phyloP scores from a whole-genome alignment of 495 filamentous ascomycete genomes.

The Rostrohypoxylon terebratum region DNA sequence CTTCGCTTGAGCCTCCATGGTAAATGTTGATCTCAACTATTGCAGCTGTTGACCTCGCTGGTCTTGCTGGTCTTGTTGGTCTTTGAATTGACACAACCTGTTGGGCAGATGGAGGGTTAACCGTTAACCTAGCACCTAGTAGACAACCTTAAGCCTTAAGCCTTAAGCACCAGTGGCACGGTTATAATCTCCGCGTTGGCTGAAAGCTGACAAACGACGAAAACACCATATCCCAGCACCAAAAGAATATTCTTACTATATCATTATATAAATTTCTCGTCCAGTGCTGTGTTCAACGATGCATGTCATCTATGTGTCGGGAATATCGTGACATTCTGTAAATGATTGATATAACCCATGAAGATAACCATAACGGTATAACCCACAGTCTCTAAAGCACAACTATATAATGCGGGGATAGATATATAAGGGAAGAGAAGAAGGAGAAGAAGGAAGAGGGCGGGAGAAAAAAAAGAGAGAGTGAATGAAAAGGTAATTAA shows the following conservation, averaged over 20 bases:
- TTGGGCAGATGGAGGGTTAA: not conserved
- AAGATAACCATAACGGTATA: no score
- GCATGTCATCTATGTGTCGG: slow-evolving; percentile 8
- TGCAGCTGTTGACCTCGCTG: no score
- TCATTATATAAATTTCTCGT: not conserved
- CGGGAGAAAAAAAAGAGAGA: not conserved
- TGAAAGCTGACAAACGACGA: slow-evolving; percentile 17
- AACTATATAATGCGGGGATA: slow-evolving; percentile 12
- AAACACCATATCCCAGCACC: slow-evolving; percentile 10
- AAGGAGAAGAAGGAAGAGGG: no score
- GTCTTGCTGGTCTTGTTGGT: no score
- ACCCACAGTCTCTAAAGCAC: slow-evolving; percentile 13
- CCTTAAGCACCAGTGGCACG: not conserved
- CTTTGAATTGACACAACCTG: not conserved
- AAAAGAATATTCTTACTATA: not conserved
- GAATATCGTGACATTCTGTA: slow-evolving; percentile 14
- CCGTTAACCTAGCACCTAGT: no score
- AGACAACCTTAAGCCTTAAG: no score
- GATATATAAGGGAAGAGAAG: slow-evolving; percentile 13
- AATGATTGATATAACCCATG: slow-evolving; percentile 25
- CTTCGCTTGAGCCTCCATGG: slow-evolving; percentile 59
- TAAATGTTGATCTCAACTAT: slow-evolving; percentile 19
- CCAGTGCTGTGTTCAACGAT: slow-evolving; percentile 11
- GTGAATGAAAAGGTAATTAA: not conserved
- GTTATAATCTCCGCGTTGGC: slow-evolving; percentile 14